Evolutionary conservation across 1,139 yeast species (phyloP), one percentile per base, ranked within the genome.

Genomic region (Sporopachydermia cereana): DNA sequence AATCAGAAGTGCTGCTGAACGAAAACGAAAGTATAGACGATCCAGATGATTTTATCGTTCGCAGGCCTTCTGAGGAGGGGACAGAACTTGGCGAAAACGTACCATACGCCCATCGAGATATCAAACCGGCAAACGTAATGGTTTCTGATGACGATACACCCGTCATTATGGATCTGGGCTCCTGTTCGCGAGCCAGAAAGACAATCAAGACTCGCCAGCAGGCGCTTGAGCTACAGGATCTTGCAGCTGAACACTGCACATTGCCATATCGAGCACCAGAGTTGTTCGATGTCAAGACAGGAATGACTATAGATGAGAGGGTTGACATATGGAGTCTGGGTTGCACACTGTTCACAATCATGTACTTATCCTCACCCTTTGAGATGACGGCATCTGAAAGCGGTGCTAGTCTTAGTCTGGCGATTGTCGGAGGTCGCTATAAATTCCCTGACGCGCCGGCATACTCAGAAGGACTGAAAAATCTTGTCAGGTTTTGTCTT

Each of bases 291-390:
- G 84, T 86, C 44, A 77, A 76, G 44, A 75, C 85, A 0, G 79
- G 80, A 43, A 60, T 74, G 14, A 62, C 63, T 3, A 69, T 89
- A 42, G 78, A 80, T 48, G 95, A 84, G 57, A 72, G 75, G 46
- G 79, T 84, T 3, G 97, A 89, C 57, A 76, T 89, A 18, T 89
- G 97, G 97, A 82, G 94, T 3, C 61, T 88, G 29, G 97, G 97
- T 0, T 86, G 96, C 57, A 68, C 86, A 1, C 58, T 86, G 22
- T 89, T 83, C 61, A 76, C 89, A 1, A 65, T 85, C 51, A 71
- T 91, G 61, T 89, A 83, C 62, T 82, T 84, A 0, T 71, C 72
- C 36, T 83, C 95, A 2, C 97, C 97, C 1, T 89, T 89, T 62
- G 96, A 88, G 58, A 73, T 85, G 57, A 77, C 83, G 56, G 93